phyloP scores from a whole-genome alignment of 176 grass and related monocot species.

The Avena eriantha region DNA sequence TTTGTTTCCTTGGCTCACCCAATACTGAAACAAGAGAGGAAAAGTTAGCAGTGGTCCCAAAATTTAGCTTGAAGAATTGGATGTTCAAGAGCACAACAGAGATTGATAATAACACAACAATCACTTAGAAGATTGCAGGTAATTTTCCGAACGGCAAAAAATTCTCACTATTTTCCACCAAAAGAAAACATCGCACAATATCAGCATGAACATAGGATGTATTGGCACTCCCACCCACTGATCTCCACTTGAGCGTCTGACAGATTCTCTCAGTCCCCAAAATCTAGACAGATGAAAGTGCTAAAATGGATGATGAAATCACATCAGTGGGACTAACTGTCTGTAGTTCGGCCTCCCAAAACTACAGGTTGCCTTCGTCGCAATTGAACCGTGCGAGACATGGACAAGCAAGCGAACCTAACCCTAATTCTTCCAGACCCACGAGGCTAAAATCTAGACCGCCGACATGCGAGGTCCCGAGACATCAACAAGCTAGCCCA shows the following conservation, averaged over 20 bases:
- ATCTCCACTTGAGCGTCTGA: background rate
- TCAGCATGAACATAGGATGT: background rate
- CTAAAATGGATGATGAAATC: slow-evolving; percentile 1
- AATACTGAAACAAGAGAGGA: slow-evolving; percentile 71
- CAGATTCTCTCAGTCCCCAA: background rate
- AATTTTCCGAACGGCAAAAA: background rate
- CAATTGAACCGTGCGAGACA: background rate
- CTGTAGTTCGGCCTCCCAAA: background rate
- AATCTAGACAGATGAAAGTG: background rate
- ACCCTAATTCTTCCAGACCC: slow-evolving; percentile 37
- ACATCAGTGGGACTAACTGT: background rate
- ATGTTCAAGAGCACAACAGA: background rate
- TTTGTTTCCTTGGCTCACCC: slow-evolving; percentile 99
- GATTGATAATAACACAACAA: background rate
- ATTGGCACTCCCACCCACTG: background rate
- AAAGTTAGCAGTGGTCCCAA: background rate
- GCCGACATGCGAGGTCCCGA: background rate
- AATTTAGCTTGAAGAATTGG: background rate
- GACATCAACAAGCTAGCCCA: background rate
- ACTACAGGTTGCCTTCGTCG: background rate
- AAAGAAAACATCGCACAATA: background rate
- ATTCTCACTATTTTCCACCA: background rate
- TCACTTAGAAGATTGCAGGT: background rate
- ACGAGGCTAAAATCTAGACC: background rate
- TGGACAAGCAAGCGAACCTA: slow-evolving; percentile 27